Conservation (phyloP, 2,329 filamentous ascomycete species). For the Diaporthe batatas region DNA sequence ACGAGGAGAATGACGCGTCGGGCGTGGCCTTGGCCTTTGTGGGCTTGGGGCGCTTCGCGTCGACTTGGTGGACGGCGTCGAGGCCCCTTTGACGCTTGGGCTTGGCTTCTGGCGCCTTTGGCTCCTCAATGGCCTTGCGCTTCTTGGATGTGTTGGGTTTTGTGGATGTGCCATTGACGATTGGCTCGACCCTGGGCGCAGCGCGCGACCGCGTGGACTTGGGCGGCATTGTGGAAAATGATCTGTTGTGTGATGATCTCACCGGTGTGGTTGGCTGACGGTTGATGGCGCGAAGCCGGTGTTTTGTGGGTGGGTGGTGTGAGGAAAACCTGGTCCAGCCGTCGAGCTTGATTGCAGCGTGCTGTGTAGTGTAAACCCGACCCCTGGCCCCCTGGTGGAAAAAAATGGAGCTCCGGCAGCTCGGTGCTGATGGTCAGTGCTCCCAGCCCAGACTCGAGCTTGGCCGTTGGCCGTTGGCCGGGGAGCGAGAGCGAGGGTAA, state of each 20-base stretch:
- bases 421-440: slow-evolving; percentile 22
- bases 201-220: slow-evolving; percentile 37
- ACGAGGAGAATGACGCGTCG: slow-evolving; percentile 12
- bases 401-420: slow-evolving; percentile 16
- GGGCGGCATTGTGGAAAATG: slow-evolving; percentile 37
- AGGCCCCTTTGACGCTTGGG: slow-evolving; percentile 32
- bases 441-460: slow-evolving; percentile 6
- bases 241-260: slow-evolving; percentile 22
- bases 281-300: slow-evolving; percentile 8
- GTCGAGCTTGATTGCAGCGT: slow-evolving; percentile 13
- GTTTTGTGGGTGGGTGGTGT: slow-evolving; percentile 19
- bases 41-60: slow-evolving; percentile 26
- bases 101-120: slow-evolving; percentile 13
- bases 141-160: slow-evolving; percentile 39
- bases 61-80: slow-evolving; percentile 25
- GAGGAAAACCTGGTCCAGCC: slow-evolving; percentile 28
- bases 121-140: slow-evolving; percentile 40
- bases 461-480: slow-evolving; percentile 20
- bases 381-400: neutral
- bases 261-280: slow-evolving; percentile 22
- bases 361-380: slow-evolving; percentile 5
- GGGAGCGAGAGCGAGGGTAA: neutral
- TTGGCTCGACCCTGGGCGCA: slow-evolving; percentile 33
- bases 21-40: slow-evolving; percentile 30
- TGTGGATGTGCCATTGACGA: slow-evolving; percentile 32